phyloP scores from a whole-genome alignment of 208 protist genomes.

The Acanthamoeba triangularis region DNA sequence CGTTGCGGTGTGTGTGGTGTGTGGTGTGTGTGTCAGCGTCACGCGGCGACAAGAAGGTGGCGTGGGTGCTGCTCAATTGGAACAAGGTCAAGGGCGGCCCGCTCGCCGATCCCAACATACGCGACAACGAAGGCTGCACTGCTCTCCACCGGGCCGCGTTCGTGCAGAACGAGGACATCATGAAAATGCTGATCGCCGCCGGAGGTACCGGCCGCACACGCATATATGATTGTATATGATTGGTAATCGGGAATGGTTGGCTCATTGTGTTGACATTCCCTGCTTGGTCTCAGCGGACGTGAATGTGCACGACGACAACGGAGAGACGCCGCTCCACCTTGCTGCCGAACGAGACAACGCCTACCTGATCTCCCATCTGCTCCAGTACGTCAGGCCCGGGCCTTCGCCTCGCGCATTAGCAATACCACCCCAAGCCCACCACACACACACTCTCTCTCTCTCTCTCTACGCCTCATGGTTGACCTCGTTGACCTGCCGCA shows the following conservation, averaged over 20 bases:
- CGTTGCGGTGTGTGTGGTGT: background rate
- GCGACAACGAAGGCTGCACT: constrained; percentile 47
- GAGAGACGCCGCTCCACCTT: constrained; percentile 27
- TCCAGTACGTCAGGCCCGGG: background rate
- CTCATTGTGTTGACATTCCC: too few relatives aligned
- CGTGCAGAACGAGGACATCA: constrained; percentile 34
- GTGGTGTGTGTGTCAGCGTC: constrained; percentile 25
- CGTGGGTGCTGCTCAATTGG: constrained; percentile 56
- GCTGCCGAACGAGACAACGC: background rate
- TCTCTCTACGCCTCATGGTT: background rate
- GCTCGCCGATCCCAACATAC: constrained; percentile 54
- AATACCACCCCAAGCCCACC: background rate
- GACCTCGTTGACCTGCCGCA: too few relatives aligned
- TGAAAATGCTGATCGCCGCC: constrained; percentile 10
- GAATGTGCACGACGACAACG: constrained; percentile 17
- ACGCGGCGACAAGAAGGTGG: background rate
- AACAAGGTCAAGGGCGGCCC: constrained; percentile 3
- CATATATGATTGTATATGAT: too few relatives aligned
- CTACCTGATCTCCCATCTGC: background rate
- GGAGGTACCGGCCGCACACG: background rate
- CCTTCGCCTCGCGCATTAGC: background rate
- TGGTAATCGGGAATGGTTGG: too few relatives aligned
- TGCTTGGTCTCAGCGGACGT: background rate
- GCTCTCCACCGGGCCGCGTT: constrained; percentile 18
- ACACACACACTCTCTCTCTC: too few relatives aligned